phyloP scores from a whole-genome alignment of 768 basidiomycete species.

The Dioszegia crocea region DNA sequence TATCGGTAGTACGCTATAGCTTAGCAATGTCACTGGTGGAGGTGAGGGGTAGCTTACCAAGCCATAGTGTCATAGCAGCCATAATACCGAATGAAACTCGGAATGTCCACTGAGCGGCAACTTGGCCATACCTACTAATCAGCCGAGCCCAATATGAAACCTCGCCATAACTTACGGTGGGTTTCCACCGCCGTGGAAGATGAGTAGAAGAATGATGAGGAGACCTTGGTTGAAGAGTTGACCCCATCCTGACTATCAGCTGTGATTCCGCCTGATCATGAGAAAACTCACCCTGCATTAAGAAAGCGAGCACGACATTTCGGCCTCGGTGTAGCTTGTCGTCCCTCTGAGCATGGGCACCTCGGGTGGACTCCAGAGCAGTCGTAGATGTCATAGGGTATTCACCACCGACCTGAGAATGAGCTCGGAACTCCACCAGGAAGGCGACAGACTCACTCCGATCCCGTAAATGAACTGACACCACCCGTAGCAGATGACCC shows the following conservation, averaged over 20 bases:
- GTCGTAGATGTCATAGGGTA: slow-evolving; percentile 53
- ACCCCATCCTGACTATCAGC: slow-evolving; percentile 46
- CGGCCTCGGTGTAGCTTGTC: slow-evolving; percentile 52
- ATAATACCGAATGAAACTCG: slow-evolving; percentile 52
- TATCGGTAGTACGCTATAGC: slow-evolving; percentile 50
- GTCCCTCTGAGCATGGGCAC: slow-evolving; percentile 43
- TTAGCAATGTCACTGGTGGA: not conserved
- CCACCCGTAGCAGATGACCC: slow-evolving; percentile 51
- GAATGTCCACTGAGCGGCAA: slow-evolving; percentile 52
- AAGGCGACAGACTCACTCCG: slow-evolving; percentile 23
- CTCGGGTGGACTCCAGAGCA: slow-evolving; percentile 48
- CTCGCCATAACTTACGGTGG: slow-evolving; percentile 16
- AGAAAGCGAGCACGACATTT: slow-evolving; percentile 52
- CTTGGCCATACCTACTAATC: slow-evolving; percentile 28
- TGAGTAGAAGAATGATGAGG: slow-evolving; percentile 51
- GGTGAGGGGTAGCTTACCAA: slow-evolving; percentile 18
- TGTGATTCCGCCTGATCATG: not conserved
- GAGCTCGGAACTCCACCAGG: not conserved
- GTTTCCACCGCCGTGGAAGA: slow-evolving; percentile 47
- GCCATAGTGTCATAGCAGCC: slow-evolving; percentile 52
- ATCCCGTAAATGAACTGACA: slow-evolving; percentile 52
- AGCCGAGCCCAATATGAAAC: not conserved
- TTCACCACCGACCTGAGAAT: slow-evolving; percentile 31
- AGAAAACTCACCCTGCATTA: slow-evolving; percentile 49
- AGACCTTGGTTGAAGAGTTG: slow-evolving; percentile 50